phyloP scores from a whole-genome alignment of 2,329 filamentous ascomycete species.

The Paecilomyces niveus region DNA sequence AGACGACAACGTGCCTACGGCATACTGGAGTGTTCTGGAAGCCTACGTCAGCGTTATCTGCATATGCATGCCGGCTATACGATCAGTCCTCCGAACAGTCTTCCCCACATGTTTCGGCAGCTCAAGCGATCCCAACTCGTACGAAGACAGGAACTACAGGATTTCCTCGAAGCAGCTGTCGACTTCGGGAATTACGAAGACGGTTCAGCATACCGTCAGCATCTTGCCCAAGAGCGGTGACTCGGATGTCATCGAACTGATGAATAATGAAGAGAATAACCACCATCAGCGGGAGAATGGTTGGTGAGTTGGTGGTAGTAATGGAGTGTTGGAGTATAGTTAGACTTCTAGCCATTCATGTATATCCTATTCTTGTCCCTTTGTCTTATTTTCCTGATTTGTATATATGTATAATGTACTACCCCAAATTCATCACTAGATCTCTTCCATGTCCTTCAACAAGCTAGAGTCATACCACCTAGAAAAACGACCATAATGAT shows the following conservation, averaged over 20 bases:
- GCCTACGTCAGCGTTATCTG: conserved; percentile 40
- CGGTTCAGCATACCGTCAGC: background rate
- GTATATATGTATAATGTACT: background rate
- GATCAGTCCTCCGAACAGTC: conserved; percentile 7
- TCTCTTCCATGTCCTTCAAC: background rate
- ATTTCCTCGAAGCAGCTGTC: conserved; percentile 1
- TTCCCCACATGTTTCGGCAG: conserved; percentile 10
- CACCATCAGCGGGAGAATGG: background rate
- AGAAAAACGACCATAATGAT: background rate
- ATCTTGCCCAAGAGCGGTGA: background rate
- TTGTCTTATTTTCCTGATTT: background rate
- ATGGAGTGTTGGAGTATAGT: background rate
- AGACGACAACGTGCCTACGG: conserved; percentile 34
- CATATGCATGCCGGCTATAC: conserved; percentile 34
- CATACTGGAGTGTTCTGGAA: conserved; percentile 38
- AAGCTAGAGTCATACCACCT: background rate
- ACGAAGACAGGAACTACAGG: conserved; percentile 5
- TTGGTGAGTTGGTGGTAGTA: background rate
- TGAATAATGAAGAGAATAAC: background rate
- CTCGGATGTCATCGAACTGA: background rate
- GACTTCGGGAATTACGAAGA: background rate
- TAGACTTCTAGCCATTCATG: background rate
- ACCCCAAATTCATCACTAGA: background rate
- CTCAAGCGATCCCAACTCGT: conserved; percentile 1
- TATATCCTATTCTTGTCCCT: background rate